These are phyloP conservation scores for Leptographium procerum DNA, from an alignment of 2,329 filamentous ascomycete genomes.

Conservation along the genomic window DNA sequence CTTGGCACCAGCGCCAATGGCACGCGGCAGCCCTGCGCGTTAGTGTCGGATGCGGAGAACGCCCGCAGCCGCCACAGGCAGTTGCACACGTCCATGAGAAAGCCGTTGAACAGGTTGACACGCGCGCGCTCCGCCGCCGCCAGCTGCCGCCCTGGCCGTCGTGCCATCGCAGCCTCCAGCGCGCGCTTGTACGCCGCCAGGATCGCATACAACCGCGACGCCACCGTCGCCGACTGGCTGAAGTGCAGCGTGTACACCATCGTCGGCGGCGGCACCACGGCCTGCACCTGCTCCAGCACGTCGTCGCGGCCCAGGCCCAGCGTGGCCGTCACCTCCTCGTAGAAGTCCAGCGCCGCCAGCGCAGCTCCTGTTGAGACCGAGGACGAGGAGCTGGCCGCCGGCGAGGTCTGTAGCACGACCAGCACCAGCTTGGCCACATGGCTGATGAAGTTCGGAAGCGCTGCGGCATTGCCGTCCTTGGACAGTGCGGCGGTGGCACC, in stretches of 20 bases:
- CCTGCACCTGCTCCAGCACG: slow-evolving; percentile 44
- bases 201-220: slow-evolving; percentile 59
- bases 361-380: slow-evolving; percentile 17
- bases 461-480: slow-evolving; percentile 4
- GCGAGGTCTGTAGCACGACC: slow-evolving; percentile 44
- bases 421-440: slow-evolving; percentile 46
- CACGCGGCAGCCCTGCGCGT: slow-evolving; percentile 44
- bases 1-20: slow-evolving; percentile 30
- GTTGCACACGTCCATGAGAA: slow-evolving; percentile 80
- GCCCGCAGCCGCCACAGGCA: slow-evolving; percentile 67
- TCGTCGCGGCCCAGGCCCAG: slow-evolving; percentile 34
- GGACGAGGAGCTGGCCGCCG: slow-evolving; percentile 23
- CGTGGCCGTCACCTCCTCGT: slow-evolving; percentile 47
- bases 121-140: slow-evolving; percentile 44
- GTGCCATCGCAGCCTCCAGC: slow-evolving; percentile 52
- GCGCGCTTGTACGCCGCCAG: slow-evolving; percentile 63
- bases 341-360: slow-evolving; percentile 58
- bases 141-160: slow-evolving; percentile 13
- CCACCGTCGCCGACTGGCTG: slow-evolving; percentile 45
- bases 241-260: slow-evolving; percentile 65
- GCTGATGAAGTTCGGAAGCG: slow-evolving; percentile 30
- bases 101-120: slow-evolving; percentile 66
- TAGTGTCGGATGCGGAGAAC: slow-evolving; percentile 53
- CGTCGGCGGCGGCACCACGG: slow-evolving; percentile 55
- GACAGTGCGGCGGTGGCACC: neutral